Base-by-base conservation (phyloP, 768 basidiomycete genomes). In the Sistotremastrum niveocremeum region DNA sequence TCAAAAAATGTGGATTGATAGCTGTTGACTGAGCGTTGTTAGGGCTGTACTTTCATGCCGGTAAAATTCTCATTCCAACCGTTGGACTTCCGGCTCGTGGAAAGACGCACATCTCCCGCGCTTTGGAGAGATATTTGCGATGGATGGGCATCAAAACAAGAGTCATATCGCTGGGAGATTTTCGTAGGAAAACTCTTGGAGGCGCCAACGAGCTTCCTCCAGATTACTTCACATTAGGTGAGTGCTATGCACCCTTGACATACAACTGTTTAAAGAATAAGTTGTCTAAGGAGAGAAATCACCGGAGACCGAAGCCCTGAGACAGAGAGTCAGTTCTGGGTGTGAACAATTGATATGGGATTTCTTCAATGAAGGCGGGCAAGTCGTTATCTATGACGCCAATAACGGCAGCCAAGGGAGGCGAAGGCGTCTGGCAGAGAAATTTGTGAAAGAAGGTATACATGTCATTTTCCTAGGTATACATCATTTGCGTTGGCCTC, bases 81-180 rank as follows among this genome's bases (percentile, higher is more conserved):
- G 84, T 97, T 46, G 94, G 94, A 6, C 71, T 98, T 3, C 93
- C 93, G 39, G 93, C 94, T 1, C 77, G 90, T 45, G 90, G 91
- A 34, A 95, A 95, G 66, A 99, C 95, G 0, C 95, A 99, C 61
- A 89, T 98, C 47, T 94, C 91, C 1, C 76, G 93, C 36, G 82
- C 94, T 5, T 72, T 98, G 8, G 94, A 98, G 61, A 79, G 95
- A n/a, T 99, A 99, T 63, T 74, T 99, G 1, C 74, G 90, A 61
- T 99, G 95, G 95, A 86, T 89, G 63, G 95, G 95, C 32, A 87
- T 99, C 45, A 97, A 94, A 64, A 94, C 90, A 0, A 77, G 84
- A 51, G 95, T 98, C 45, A 81, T 97, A 46, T 93, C 90, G 5
- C 69, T 99, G 7, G 95, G 95, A 20, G 95, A 99, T 63, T 91